phyloP scores from a whole-genome alignment of 768 basidiomycete genomes.

The Hirschioporus abietinus region DNA sequence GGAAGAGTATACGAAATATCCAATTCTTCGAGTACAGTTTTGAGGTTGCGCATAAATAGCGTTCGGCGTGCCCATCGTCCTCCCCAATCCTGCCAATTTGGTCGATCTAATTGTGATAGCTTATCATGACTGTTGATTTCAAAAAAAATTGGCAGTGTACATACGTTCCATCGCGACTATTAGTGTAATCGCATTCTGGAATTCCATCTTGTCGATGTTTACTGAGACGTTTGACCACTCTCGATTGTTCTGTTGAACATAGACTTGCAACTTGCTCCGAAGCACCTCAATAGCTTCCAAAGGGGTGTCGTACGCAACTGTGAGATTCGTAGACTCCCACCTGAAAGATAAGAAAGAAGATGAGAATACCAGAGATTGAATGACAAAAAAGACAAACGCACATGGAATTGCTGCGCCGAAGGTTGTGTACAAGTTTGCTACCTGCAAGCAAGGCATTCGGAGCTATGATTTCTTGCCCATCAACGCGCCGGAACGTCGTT shows the following conservation, averaged over 20 bases:
- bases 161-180: slow-evolving; percentile 68
- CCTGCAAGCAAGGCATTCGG: slow-evolving; percentile 69
- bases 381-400: slow-evolving; percentile 28
- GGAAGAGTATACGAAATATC: slow-evolving; percentile 68
- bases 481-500: slow-evolving; percentile 73
- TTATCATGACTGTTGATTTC: slow-evolving; percentile 7
- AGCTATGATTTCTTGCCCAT: slow-evolving; percentile 75
- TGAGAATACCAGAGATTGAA: background rate
- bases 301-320: slow-evolving; percentile 64
- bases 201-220: slow-evolving; percentile 78
- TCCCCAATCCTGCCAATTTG: slow-evolving; percentile 88
- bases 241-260: slow-evolving; percentile 54
- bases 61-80: slow-evolving; percentile 73
- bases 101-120: slow-evolving; percentile 44
- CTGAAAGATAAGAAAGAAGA: slow-evolving; percentile 19
- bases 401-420: slow-evolving; percentile 72
- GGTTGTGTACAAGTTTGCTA: slow-evolving; percentile 72
- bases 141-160: slow-evolving; percentile 20
- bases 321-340: slow-evolving; percentile 67
- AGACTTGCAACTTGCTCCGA: slow-evolving; percentile 49
- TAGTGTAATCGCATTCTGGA: slow-evolving; percentile 64
- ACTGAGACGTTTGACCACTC: slow-evolving; percentile 65
- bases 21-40: slow-evolving; percentile 65
- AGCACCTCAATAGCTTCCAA: slow-evolving; percentile 67
- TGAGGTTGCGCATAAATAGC: slow-evolving; percentile 70